Conservation (phyloP, 108 stramenopile species). For the Skeletonema tropicum region DNA sequence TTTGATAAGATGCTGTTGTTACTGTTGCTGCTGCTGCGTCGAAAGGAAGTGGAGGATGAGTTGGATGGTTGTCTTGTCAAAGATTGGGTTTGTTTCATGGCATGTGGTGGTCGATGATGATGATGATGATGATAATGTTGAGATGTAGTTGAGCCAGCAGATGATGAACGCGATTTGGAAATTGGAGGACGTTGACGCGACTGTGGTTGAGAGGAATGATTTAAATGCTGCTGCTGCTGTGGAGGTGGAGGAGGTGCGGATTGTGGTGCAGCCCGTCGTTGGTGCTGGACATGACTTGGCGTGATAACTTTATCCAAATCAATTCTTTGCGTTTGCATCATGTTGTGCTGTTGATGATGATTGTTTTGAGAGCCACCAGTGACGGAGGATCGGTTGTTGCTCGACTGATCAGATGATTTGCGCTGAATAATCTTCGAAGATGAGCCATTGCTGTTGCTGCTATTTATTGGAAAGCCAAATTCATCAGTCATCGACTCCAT, state of each 20-base stretch:
- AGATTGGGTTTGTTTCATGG: not conserved
- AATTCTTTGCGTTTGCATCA: not conserved
- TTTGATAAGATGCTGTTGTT: not conserved
- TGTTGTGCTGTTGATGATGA: not conserved
- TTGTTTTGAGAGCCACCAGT: not conserved
- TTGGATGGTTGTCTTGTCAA: not conserved
- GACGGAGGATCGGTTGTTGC: not conserved
- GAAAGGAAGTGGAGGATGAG: not conserved
- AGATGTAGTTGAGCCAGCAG: not conserved
- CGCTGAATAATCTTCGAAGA: not conserved
- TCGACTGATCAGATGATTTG: not conserved
- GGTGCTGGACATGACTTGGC: not conserved
- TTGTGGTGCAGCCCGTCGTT: not conserved
- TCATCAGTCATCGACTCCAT: not conserved
- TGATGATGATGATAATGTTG: not conserved
- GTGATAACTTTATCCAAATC: not conserved
- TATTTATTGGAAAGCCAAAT: not conserved
- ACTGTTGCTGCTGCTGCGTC: not conserved
- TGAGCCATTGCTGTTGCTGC: not conserved
- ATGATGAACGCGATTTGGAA: not conserved
- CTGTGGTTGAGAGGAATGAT: not conserved
- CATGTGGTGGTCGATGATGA: not conserved
- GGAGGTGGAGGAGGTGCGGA: not conserved
- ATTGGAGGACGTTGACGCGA: not conserved
- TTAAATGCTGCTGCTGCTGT: not conserved